Conservation (phyloP, 2,329 filamentous ascomycete genomes). For the Diplodia scrobiculata region DNA sequence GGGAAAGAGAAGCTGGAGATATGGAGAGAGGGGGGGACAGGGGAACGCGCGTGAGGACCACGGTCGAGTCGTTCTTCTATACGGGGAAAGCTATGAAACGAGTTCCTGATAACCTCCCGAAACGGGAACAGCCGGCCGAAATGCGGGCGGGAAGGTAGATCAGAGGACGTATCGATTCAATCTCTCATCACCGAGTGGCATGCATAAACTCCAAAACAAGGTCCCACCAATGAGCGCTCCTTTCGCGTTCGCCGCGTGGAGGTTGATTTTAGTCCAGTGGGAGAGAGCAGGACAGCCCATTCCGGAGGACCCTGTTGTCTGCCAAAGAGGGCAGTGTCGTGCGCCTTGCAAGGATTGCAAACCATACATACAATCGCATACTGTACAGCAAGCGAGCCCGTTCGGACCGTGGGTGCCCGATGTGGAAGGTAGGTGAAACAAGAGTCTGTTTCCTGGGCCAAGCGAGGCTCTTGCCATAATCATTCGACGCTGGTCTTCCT, state of each 20-base stretch:
- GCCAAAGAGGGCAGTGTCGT: background rate
- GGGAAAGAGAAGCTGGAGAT: constrained; percentile 16
- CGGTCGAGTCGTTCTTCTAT: background rate
- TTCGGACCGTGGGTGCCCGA: background rate
- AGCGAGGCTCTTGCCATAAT: background rate
- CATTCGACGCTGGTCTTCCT: background rate
- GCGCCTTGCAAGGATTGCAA: background rate
- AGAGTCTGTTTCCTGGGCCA: background rate
- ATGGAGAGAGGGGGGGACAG: constrained; percentile 15
- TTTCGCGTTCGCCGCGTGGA: background rate
- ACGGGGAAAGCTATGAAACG: background rate
- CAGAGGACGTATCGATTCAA: background rate
- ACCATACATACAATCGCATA: background rate
- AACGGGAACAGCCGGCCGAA: too few relatives aligned
- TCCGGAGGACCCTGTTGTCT: background rate
- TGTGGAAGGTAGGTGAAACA: constrained; percentile 22
- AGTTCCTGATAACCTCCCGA: background rate
- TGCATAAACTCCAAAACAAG: constrained; percentile 9
- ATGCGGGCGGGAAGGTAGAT: constrained; percentile 3
- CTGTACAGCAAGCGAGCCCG: constrained; percentile 3
- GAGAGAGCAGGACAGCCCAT: background rate
- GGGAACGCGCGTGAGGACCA: background rate
- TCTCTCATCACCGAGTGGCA: background rate
- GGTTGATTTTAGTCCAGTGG: background rate
- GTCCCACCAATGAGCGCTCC: constrained; percentile 5